Base-by-base conservation (phyloP, 2,329 filamentous ascomycete species). In the Cladosporium sp. region DNA sequence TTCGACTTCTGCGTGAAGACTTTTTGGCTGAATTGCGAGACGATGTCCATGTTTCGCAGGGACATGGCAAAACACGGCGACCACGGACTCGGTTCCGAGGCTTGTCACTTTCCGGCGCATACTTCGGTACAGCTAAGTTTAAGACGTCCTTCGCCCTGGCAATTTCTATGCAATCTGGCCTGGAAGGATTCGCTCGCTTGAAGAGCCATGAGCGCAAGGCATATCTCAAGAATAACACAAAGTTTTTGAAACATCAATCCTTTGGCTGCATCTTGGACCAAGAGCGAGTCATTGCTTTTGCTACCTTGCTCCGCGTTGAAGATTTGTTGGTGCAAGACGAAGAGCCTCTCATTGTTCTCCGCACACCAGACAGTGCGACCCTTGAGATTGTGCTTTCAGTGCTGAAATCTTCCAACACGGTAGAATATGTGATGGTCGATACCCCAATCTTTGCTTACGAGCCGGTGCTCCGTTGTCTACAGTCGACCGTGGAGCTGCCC, bases 361-460 rank as follows among this genome's bases (percentile, higher is more conserved):
- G 82, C 25, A 82, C 90, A 26, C 73, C 78, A 0, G 83, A 86
- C 21, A 73, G 76, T 2, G 67, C 73, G 0, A 81, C 82, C 0
- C 68, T 89, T 1, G 71, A 76, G 0, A 82, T 81, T 10, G 78
- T 84, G 0, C 70, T 91, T 0, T 53, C 78, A 0, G 80, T 76
- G 0, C 71, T 88, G 7, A 77, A 79, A 10, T 64, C 72, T 0
- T 68, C 74, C 0, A 28, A 46, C 26, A 51, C 60, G 11, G 32
- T 68, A 14, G 70, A 78, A 5, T 88, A 91, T 51, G 73, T 89
- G 0, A 76, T 88, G 2, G 84, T 91, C 0, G 84, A 90, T 48
- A 89, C 89, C 0, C 81, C 89, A 0, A 82, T 89, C 0, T 92
- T 91, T 71, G 86, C 89, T 0, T 91, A 88, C 63, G 87, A 91